These are phyloP conservation scores for Excoecaria cochinchinensis DNA, from an alignment of 345 rosid genomes.

Conservation along the genomic window DNA sequence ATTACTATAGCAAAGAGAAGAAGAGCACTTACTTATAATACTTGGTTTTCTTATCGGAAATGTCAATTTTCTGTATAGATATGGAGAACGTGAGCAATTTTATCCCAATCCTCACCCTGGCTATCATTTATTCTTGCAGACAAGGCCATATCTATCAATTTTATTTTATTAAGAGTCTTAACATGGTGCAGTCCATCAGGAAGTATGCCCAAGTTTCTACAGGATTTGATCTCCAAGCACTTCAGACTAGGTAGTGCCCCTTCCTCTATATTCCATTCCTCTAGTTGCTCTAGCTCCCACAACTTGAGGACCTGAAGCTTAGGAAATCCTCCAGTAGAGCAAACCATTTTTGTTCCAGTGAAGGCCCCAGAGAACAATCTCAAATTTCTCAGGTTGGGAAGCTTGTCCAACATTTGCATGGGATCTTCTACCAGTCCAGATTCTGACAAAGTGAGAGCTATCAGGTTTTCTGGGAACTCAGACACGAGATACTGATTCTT, in stretches of 20 bases:
- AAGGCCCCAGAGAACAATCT: conserved; percentile 12
- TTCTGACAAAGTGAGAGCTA: conserved; percentile 17
- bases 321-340: conserved; percentile 1
- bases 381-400: conserved; percentile 18
- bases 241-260: conserved; percentile 12
- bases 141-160: conserved; percentile 15
- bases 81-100: conserved; percentile 12
- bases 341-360: conserved; percentile 11
- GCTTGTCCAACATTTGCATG: conserved; percentile 12
- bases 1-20: no score
- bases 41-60: no score
- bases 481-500: not conserved
- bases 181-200: conserved; percentile 24
- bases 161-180: not conserved
- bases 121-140: conserved; percentile 5
- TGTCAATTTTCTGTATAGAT: not conserved
- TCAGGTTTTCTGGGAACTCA: conserved; percentile 14
- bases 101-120: conserved; percentile 14
- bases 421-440: conserved; percentile 20
- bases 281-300: conserved; percentile 4
- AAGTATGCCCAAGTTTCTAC: conserved; percentile 8
- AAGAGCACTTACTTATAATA: no score
- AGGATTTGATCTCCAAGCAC: conserved; percentile 19
- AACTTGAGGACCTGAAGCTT: conserved; percentile 14
- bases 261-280: conserved; percentile 7